Evolutionary conservation across 306 rosid species (phyloP).

Genomic region (Vachellia pachyceras): DNA sequence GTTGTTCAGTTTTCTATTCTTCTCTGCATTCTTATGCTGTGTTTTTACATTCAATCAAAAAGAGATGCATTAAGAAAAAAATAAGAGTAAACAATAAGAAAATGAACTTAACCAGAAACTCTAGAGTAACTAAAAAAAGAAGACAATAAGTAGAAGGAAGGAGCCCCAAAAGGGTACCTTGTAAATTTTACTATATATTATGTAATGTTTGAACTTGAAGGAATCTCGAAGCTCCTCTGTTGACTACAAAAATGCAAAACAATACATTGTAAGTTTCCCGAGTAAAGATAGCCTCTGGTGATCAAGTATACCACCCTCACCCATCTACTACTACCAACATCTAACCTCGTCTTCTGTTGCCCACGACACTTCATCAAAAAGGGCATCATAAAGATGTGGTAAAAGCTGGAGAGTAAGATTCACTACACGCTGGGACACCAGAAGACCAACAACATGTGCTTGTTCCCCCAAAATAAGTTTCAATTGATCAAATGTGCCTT

Average conservation of each 20-base stretch:
- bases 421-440: conserved; percentile 79
- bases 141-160: neutral
- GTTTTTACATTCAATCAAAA: conserved; percentile 34
- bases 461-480: conserved; percentile 65
- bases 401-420: conserved; percentile 88
- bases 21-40: conserved; percentile 58
- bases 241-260: conserved; percentile 61
- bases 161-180: conserved; percentile 57
- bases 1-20: conserved; percentile 43
- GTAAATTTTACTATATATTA: conserved; percentile 69
- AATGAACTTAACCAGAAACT: conserved; percentile 21
- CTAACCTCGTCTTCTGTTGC: conserved; percentile 97
- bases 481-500: conserved; percentile 49
- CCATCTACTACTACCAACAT: conserved; percentile 34
- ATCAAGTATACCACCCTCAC: conserved; percentile 30
- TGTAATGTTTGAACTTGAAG: conserved; percentile 61
- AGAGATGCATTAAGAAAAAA: conserved; percentile 11
- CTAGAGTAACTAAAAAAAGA: conserved; percentile 14
- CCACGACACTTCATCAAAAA: conserved; percentile 88
- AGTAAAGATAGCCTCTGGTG: conserved; percentile 8
- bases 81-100: neutral
- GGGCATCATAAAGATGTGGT: conserved; percentile 84
- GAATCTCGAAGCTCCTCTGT: conserved; percentile 74
- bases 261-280: conserved; percentile 32
- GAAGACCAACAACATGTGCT: conserved; percentile 57